Evolutionary conservation across 208 protist species (phyloP).

Genomic region (Leishmania aethiopica): DNA sequence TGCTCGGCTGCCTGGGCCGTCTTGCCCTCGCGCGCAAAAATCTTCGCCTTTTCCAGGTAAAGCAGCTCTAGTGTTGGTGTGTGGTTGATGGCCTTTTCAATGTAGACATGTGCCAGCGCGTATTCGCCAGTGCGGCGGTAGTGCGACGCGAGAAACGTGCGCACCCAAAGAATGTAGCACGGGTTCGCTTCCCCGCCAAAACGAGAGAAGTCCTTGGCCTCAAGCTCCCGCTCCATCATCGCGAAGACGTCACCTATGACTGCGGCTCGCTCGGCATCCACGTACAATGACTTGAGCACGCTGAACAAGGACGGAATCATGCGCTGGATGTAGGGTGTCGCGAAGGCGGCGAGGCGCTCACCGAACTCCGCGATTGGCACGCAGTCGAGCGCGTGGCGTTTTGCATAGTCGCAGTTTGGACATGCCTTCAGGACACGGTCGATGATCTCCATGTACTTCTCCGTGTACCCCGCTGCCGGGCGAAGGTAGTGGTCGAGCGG

Average conservation of each 20-base stretch:
- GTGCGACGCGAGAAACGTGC: slow-evolving; percentile 91
- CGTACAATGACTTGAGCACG: slow-evolving; percentile 94
- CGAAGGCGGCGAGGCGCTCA: slow-evolving; percentile 53
- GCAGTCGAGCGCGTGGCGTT: slow-evolving; percentile 78
- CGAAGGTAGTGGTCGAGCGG: slow-evolving; percentile 59
- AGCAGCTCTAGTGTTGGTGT: slow-evolving; percentile 96
- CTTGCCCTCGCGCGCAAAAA: slow-evolving; percentile 83
- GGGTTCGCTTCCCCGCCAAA: slow-evolving; percentile 75
- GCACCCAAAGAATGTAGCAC: slow-evolving; percentile 89
- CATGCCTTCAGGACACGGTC: slow-evolving; percentile 51
- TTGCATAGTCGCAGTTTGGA: slow-evolving; percentile 66
- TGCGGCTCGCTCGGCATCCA: slow-evolving; percentile 55
- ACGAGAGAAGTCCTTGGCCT: slow-evolving; percentile 56
- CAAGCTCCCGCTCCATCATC: slow-evolving; percentile 62
- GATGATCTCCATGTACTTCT: slow-evolving; percentile 74
- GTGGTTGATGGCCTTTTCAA: slow-evolving; percentile 93
- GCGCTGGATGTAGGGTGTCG: slow-evolving; percentile 74
- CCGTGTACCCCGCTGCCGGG: slow-evolving; percentile 47
- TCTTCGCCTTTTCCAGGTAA: slow-evolving; percentile 91
- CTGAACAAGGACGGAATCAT: slow-evolving; percentile 95
- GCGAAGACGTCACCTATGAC: slow-evolving; percentile 82
- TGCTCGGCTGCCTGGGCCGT: slow-evolving; percentile 70
- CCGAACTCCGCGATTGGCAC: slow-evolving; percentile 73
- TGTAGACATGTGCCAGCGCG: slow-evolving; percentile 71
- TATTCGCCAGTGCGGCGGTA: slow-evolving; percentile 73